A percentile compares a stretch with the other conserved stretches of the same genome.
phyloP scores from a whole-genome alignment of 2,329 filamentous ascomycete species.

The Plectosphaerella plurivora region DNA sequence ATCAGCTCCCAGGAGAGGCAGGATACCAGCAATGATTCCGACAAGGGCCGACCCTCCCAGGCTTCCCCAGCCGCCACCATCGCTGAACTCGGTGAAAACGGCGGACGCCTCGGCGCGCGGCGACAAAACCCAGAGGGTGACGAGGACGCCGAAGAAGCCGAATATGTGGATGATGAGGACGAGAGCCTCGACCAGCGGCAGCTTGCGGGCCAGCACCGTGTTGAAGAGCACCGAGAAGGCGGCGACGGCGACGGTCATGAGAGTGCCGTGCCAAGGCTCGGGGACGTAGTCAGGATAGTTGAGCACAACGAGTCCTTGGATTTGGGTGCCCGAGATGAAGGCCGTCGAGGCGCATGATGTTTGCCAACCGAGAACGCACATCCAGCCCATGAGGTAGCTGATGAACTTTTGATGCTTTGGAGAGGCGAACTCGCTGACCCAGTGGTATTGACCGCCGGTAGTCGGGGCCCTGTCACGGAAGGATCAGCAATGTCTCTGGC shows the following conservation, averaged over 20 bases:
- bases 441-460: conserved; percentile 54
- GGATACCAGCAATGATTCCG: conserved; percentile 31
- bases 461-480: conserved; percentile 39
- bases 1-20: conserved; percentile 26
- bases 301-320: conserved; percentile 36
- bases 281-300: conserved; percentile 27
- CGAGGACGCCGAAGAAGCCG: conserved; percentile 22
- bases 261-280: conserved; percentile 35
- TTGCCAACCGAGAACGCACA: conserved; percentile 41
- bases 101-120: conserved; percentile 17
- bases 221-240: conserved; percentile 37
- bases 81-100: conserved; percentile 24
- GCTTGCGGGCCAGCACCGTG: conserved; percentile 29
- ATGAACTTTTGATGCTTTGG: conserved; percentile 43
- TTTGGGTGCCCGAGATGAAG: conserved; percentile 37
- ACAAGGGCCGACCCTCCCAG: conserved; percentile 27
- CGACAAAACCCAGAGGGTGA: conserved; percentile 30
- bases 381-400: conserved; percentile 47
- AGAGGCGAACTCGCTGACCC: conserved; percentile 51
- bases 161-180: conserved; percentile 34
- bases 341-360: conserved; percentile 31
- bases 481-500: background rate
- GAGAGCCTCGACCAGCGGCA: conserved; percentile 37
- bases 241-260: conserved; percentile 36
- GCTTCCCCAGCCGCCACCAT: conserved; percentile 25